A percentile compares a stretch with the other conserved stretches of the same genome.
phyloP scores from a whole-genome alignment of 1,284 basidiomycete genomes.

The Peniophora sp. region DNA sequence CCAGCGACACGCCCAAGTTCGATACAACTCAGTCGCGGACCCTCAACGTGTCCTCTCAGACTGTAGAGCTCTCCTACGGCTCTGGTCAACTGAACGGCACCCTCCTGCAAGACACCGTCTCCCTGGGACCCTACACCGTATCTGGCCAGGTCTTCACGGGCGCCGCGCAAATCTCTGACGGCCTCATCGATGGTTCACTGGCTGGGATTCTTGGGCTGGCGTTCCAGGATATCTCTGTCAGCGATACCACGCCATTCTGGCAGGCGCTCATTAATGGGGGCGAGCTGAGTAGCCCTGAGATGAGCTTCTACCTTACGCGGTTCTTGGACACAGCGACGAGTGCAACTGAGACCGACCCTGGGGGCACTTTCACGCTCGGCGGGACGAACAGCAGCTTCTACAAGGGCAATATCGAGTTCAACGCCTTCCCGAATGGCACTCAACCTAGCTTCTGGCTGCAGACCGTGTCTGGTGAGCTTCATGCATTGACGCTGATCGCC shows the following conservation, averaged over 20 bases:
- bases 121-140: constrained; percentile 43
- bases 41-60: constrained; percentile 16
- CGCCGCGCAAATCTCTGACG: constrained; percentile 8
- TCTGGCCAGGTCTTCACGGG: constrained; percentile 30
- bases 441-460: constrained; percentile 50
- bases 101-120: constrained; percentile 41
- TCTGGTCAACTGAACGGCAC: constrained; percentile 42
- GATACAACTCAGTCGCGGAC: constrained; percentile 20
- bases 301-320: constrained; percentile 47
- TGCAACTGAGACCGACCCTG: constrained; percentile 32
- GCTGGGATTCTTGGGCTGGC: constrained; percentile 21
- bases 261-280: constrained; percentile 42
- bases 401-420: constrained; percentile 57
- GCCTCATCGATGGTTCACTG: constrained; percentile 11
- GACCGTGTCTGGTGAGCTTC: constrained; percentile 20
- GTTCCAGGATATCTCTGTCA: constrained; percentile 31
- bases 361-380: constrained; percentile 70
- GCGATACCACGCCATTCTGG: constrained; percentile 67
- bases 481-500: background rate
- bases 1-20: constrained; percentile 12
- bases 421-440: constrained; percentile 28
- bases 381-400: constrained; percentile 62
- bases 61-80: constrained; percentile 49
- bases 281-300: constrained; percentile 42
- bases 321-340: constrained; percentile 28